Conservation (phyloP, 139 green algal species). For the Coelastrella sp. region DNA sequence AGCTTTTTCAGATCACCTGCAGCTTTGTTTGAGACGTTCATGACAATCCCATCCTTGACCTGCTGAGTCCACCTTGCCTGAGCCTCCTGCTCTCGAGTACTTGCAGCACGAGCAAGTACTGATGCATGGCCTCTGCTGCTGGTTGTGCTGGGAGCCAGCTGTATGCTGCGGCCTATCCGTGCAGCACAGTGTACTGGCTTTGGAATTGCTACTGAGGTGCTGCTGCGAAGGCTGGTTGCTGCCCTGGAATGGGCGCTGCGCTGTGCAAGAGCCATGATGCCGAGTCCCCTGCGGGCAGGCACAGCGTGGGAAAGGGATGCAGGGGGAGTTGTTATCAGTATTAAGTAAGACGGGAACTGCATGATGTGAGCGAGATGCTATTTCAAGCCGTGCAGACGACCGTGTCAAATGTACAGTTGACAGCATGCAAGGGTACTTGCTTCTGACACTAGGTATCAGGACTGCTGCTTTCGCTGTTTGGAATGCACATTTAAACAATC, state of each 20-base stretch:
- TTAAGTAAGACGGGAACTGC: too few relatives aligned
- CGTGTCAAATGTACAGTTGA: too few relatives aligned
- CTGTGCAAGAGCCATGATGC: conserved; percentile 24
- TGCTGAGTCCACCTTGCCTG: conserved; percentile 31
- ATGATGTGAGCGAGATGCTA: too few relatives aligned
- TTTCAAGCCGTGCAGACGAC: too few relatives aligned
- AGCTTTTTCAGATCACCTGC: background rate
- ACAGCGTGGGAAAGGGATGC: background rate
- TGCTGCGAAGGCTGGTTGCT: background rate
- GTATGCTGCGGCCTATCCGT: background rate
- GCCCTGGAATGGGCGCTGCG: background rate
- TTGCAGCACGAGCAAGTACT: background rate
- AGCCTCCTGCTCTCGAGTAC: background rate
- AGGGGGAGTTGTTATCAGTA: background rate
- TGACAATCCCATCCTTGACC: conserved; percentile 14
- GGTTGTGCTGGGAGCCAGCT: background rate
- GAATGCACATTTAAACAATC: too few relatives aligned
- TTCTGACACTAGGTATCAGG: background rate
- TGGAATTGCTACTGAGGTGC: background rate
- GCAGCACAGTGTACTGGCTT: background rate
- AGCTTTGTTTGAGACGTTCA: conserved; percentile 16
- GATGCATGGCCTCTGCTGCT: background rate
- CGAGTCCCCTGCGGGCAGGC: background rate
- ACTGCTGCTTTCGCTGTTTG: background rate
- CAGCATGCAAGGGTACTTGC: background rate